Conservation (phyloP, 2,329 filamentous ascomycete genomes). For the Metarhizium rileyi region DNA sequence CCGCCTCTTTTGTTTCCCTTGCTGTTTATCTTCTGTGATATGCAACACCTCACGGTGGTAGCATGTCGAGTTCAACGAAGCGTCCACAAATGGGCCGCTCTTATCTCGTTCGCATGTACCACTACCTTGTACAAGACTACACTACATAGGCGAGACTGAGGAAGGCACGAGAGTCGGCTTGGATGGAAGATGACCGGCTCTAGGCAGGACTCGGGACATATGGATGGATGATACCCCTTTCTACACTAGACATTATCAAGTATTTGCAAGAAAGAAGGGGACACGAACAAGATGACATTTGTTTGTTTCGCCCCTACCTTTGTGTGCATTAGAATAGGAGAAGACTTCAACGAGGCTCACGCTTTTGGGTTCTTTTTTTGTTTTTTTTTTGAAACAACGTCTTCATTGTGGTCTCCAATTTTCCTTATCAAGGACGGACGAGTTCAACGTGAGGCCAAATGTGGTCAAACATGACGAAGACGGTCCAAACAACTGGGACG, state of each 20-base stretch:
- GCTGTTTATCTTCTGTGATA: slow-evolving; percentile 3
- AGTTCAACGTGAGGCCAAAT: too few species aligned
- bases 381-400: neutral
- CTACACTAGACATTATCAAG: slow-evolving; percentile 16
- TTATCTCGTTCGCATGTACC: slow-evolving; percentile 9
- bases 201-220: slow-evolving; percentile 22
- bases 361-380: slow-evolving; percentile 1
- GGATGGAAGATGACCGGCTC: slow-evolving; percentile 12
- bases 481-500: neutral
- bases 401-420: too few species aligned
- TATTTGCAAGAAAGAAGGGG: slow-evolving; percentile 10
- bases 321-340: slow-evolving; percentile 6
- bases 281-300: neutral
- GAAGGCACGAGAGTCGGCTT: slow-evolving; percentile 12
- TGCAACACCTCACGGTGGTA: neutral
- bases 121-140: slow-evolving; percentile 17
- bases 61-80: slow-evolving; percentile 1
- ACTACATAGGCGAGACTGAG: slow-evolving; percentile 10
- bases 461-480: neutral
- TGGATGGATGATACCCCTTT: slow-evolving; percentile 23
- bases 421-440: too few species aligned
- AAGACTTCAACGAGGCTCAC: slow-evolving; percentile 4
- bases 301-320: neutral
- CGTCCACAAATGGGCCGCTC: neutral
- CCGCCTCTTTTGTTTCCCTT: slow-evolving; percentile 4